phyloP scores from a whole-genome alignment of 257 asterid genomes.

The Primulina tabacum region DNA sequence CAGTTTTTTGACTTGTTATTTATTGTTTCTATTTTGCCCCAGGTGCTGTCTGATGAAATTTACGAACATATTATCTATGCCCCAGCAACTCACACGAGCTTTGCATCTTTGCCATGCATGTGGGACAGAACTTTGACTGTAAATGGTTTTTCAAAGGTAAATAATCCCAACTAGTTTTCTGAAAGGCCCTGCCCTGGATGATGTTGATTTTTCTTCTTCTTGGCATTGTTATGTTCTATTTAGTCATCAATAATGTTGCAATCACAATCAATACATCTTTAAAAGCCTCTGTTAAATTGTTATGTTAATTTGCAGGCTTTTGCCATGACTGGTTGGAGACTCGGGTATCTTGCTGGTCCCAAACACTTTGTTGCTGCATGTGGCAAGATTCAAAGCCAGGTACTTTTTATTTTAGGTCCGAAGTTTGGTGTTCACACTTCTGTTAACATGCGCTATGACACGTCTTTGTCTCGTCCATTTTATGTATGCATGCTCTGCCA shows the following conservation, averaged over 20 bases:
- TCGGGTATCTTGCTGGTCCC: constrained; percentile 94
- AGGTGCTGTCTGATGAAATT: constrained; percentile 96
- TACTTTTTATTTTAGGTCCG: constrained; percentile 10
- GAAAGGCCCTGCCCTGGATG: neutral
- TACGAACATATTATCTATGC: constrained; percentile 92
- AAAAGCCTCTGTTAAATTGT: constrained; percentile 8
- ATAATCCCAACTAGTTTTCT: constrained; percentile 9
- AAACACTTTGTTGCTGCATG: constrained; percentile 91
- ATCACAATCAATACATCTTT: neutral
- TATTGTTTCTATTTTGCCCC: constrained; percentile 15
- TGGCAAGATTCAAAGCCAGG: constrained; percentile 96
- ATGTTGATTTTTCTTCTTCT: neutral
- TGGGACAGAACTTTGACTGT: constrained; percentile 94
- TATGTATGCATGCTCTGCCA: neutral
- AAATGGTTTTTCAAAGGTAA: constrained; percentile 94
- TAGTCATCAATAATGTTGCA: neutral
- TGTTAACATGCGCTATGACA: constrained; percentile 1
- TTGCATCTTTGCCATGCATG: constrained; percentile 96
- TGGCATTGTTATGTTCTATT: neutral
- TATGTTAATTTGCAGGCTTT: constrained; percentile 55
- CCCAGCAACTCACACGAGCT: constrained; percentile 94
- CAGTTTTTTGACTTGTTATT: constrained; percentile 12
- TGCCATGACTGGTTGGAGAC: constrained; percentile 99
- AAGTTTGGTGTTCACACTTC: neutral
- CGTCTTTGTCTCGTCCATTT: neutral